phyloP scores from a whole-genome alignment of 1,284 basidiomycete genomes.

The Gymnopus androsaceus region DNA sequence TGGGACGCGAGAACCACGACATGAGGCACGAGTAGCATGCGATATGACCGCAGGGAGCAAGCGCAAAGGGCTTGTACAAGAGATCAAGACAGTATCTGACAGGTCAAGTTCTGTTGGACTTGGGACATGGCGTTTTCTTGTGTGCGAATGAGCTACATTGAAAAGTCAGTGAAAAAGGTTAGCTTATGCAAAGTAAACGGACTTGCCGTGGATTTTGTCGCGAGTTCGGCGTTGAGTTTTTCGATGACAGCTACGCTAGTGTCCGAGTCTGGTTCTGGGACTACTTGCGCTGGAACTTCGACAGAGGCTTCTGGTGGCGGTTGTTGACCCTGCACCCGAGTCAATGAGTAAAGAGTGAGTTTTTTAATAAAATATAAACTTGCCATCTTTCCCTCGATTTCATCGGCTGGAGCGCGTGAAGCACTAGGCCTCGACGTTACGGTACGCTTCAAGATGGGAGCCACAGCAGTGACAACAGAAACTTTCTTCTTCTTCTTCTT shows the following conservation, averaged over 20 bases:
- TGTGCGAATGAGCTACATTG: constrained; percentile 25
- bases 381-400: constrained; percentile 12
- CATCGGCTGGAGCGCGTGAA: background rate
- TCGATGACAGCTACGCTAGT: constrained; percentile 32
- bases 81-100: constrained; percentile 76
- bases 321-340: background rate
- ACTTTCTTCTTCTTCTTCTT: constrained; percentile 42
- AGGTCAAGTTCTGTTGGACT: constrained; percentile 64
- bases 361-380: constrained; percentile 10
- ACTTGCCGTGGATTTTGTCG: constrained; percentile 42
- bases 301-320: background rate
- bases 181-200: background rate
- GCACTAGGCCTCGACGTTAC: too few species aligned
- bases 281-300: constrained; percentile 30
- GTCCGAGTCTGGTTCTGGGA: constrained; percentile 19
- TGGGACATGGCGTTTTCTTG: constrained; percentile 52
- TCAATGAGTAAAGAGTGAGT: background rate
- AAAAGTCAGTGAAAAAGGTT: constrained; percentile 1
- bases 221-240: constrained; percentile 33
- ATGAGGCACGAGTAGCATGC: constrained; percentile 71
- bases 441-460: background rate
- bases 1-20: constrained; percentile 64
- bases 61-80: constrained; percentile 67
- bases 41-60: constrained; percentile 74
- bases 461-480: constrained; percentile 33